phyloP scores from a whole-genome alignment of 2,329 filamentous ascomycete genomes.

The Fusarium sp. region DNA sequence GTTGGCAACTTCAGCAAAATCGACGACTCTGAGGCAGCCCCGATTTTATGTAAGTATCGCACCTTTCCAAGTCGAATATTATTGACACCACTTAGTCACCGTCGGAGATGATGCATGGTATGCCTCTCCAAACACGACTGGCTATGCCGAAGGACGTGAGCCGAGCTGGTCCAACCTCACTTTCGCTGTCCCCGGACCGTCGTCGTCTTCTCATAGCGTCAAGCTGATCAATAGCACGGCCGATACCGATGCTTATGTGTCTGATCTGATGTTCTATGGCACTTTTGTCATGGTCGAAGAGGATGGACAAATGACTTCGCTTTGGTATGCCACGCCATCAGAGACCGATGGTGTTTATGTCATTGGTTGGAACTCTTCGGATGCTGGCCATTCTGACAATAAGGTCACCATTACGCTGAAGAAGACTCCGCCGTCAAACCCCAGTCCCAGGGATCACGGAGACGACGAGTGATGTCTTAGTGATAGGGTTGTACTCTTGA shows the following conservation, averaged over 20 bases:
- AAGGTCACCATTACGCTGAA: not conserved
- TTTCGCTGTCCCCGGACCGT: not conserved
- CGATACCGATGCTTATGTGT: not conserved
- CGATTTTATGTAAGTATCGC: not conserved
- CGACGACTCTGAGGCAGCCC: not conserved
- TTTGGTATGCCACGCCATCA: constrained; percentile 3
- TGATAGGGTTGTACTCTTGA: too few relatives aligned
- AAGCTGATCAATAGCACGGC: not conserved
- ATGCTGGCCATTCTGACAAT: not conserved
- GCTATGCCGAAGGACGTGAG: not conserved
- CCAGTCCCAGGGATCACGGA: not conserved
- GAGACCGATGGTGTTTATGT: not conserved
- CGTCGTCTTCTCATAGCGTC: not conserved
- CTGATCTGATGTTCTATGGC: not conserved
- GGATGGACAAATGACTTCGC: not conserved
- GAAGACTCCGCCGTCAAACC: not conserved
- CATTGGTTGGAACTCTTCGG: not conserved
- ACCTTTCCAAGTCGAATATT: accelerated
- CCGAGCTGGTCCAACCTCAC: constrained; percentile 2
- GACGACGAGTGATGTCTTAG: too few relatives aligned
- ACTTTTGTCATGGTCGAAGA: constrained; percentile 1
- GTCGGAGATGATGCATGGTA: not conserved
- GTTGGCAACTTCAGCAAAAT: constrained; percentile 1
- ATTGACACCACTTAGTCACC: not conserved
- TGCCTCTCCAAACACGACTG: constrained; percentile 2